Base-by-base conservation (phyloP, 345 rosid species). In the Camelina laxa region DNA sequence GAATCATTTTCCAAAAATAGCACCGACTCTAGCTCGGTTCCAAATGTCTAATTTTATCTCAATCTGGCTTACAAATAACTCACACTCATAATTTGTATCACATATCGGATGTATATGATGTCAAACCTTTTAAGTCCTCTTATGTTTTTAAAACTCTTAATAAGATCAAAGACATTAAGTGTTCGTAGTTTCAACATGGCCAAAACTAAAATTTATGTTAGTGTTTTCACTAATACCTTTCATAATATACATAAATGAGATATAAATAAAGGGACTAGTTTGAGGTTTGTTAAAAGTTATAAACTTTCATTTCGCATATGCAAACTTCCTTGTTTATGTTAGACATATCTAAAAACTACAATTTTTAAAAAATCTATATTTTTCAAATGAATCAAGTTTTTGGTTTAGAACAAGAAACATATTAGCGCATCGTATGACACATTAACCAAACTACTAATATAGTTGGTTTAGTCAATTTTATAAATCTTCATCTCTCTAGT, bases 151-250 rank as follows among this genome's bases (percentile, higher is more conserved):
- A 21, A 14, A 9, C 42, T 54, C 33, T 39, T 27, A 27, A 27
- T 27, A 55, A 39, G 3, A 56, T 69, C 55, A 69, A 56, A 42
- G 15, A 4, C 54, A 54, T 15, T 56, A 16, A 13, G 30, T 55
- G 16, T 11, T 16, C 21, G 54, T 27, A 17, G 27, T 58, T 9
- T 48, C 10, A 19, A 45, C 33, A 1, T 27, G 2, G 13, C 17
- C 12, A 24, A 21, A 11, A 20, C 30, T 48, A 20, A 14, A 54
- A 15, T 16, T 39, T 24, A 0, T 54, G 53, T 24, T 24, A 22
- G 9, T 66, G 35, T 51, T 10, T 36, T 24, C 3, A 41, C 51
- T 41, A 54, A 39, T 12, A n/a, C 17, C 3, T 9, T 38, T 51
- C 10, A 51, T 11, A 21, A n/a, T 20, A n/a, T 20, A 36, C 48